Conservation (phyloP, 1,284 basidiomycete genomes). For the Marasmius tenuissimus region DNA sequence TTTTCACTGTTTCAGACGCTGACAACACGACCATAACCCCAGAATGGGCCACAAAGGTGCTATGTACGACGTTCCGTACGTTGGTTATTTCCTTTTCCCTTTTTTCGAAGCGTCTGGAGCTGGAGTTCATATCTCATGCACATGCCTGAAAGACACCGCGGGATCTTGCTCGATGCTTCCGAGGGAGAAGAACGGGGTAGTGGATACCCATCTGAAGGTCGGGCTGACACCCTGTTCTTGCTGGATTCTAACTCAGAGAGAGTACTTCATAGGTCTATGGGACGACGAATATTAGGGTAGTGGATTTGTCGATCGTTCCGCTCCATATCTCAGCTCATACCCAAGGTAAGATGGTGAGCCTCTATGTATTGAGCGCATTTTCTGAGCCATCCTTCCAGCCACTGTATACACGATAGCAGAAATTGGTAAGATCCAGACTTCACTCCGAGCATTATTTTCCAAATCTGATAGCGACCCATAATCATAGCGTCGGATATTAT, state of each 20-base stretch:
- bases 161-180: slow-evolving; percentile 63
- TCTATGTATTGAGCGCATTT: background rate
- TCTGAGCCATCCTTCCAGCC: slow-evolving; percentile 6
- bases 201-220: slow-evolving; percentile 38
- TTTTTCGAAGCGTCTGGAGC: background rate
- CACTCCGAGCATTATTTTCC: too few species aligned
- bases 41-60: slow-evolving; percentile 29
- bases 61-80: slow-evolving; percentile 31
- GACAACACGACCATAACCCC: background rate
- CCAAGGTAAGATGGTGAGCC: slow-evolving; percentile 6
- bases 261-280: slow-evolving; percentile 24
- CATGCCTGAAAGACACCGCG: slow-evolving; percentile 28
- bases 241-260: background rate
- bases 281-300: slow-evolving; percentile 29
- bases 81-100: background rate
- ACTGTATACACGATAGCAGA: slow-evolving; percentile 19
- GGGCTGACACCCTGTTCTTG: background rate
- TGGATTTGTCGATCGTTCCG: slow-evolving; percentile 25
- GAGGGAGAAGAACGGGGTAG: slow-evolving; percentile 51
- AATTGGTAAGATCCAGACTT: background rate
- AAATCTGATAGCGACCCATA: too few species aligned
- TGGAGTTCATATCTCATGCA: background rate
- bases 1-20: background rate
- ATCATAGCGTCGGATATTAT: background rate
- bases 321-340: slow-evolving; percentile 21